Evolutionary conservation across 306 rosid species (phyloP), one percentile per base, ranked within the genome.

Genomic region (Trifolium subterraneum): DNA sequence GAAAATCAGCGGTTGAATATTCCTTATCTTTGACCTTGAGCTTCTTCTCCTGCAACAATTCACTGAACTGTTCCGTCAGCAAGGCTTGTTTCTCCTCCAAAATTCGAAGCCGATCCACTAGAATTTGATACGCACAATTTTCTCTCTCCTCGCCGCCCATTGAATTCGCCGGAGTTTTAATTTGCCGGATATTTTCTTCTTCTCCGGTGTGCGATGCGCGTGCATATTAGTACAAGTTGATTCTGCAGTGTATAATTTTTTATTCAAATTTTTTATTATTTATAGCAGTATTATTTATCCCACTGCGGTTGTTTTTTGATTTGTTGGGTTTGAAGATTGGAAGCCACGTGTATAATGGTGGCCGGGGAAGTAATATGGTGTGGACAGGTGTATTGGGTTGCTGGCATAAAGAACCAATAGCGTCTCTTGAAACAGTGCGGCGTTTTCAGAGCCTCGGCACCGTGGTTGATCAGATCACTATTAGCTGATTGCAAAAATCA

Each of bases 81-180:
- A 80, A 73, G 38, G 63, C 56, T 45, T 89, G 85, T 18, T 79
- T 83, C 65, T 75, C 84, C 83, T 91, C 94, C 77, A 91, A 55
- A 61, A 75, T 83, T 81, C 48, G 87, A 36, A 79, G 86, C 58
- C 94, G 85, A 82, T 84, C 80, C 56, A 47, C 68, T 19, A 91
- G 81, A 19, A 51, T 61, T 13, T 44, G 47, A 80, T 77, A 81
- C 0, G 60, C 14, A 4, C 13, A 16, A 9, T 10, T 72, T 62
- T 55, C 74, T 61, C 56, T 64, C 52, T 67, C 73, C 7, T 35
- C 68, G 22, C 59, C 70, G 47, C 64, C 86, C 89, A 77, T 82
- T 56, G 81, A 70, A 73, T 47, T 80, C 68, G 45, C 63, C 86
- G 80, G 74, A 68, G 81, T 18, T 42, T 75, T 44, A 12, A 12